These are phyloP conservation scores for Papiliotrema fonsecae DNA, from an alignment of 1,284 basidiomycete species.

Conservation along the genomic window DNA sequence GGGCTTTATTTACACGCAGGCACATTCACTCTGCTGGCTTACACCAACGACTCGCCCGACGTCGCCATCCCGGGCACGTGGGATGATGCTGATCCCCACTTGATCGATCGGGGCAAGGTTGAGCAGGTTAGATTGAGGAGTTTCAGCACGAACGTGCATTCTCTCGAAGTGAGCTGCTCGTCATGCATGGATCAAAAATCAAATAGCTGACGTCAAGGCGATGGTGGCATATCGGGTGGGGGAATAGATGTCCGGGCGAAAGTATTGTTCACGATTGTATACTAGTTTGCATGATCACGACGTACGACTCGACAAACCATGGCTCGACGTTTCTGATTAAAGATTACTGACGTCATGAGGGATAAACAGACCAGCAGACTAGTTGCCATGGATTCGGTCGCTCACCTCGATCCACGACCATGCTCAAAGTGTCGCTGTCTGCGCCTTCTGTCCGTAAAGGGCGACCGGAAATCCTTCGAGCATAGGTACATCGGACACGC, in stretches of 20 bases:
- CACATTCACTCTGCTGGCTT: constrained; percentile 86
- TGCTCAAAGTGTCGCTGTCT: too few species aligned
- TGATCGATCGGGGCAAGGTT: constrained; percentile 91
- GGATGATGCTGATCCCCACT: constrained; percentile 90
- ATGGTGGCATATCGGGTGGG: constrained; percentile 46
- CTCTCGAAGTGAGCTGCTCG: constrained; percentile 60
- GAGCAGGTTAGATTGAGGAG: constrained; percentile 89
- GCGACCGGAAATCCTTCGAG: too few species aligned
- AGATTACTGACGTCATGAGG: too few species aligned
- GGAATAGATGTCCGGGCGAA: constrained; percentile 22
- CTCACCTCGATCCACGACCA: too few species aligned
- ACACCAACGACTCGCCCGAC: constrained; percentile 70
- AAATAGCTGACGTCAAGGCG: constrained; percentile 21
- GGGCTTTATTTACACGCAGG: constrained; percentile 32
- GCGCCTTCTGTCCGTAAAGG: too few species aligned
- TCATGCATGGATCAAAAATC: not conserved
- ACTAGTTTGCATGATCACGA: too few species aligned
- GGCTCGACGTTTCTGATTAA: too few species aligned
- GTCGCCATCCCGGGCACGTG: constrained; percentile 68
- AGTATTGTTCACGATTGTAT: not conserved
- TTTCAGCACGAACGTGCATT: constrained; percentile 85
- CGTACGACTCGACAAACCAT: too few species aligned
- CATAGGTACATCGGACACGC: too few species aligned
- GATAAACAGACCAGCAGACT: too few species aligned
- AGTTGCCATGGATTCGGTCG: too few species aligned